phyloP scores from a whole-genome alignment of 164 flowering plant genomes.

The Houttuynia cordata region DNA sequence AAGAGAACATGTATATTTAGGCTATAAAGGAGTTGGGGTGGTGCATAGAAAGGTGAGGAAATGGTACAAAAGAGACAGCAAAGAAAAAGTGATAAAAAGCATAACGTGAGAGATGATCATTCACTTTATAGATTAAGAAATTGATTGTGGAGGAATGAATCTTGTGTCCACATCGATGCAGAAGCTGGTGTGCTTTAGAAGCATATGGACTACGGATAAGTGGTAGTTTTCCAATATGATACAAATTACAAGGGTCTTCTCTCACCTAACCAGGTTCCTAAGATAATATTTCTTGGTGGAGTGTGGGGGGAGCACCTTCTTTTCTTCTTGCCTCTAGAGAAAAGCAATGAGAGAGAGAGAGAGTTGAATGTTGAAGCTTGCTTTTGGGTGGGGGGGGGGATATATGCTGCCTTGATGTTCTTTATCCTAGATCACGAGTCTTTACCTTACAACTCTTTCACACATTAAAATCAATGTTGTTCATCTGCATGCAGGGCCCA shows the following conservation, averaged over 20 bases:
- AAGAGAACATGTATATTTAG: neutral
- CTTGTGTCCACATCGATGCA: neutral
- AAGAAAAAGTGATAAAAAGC: neutral
- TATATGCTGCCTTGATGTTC: neutral
- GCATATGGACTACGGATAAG: neutral
- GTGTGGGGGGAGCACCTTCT: neutral
- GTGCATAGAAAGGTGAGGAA: neutral
- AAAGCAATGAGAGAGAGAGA: neutral
- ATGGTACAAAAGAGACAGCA: neutral
- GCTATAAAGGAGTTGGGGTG: neutral
- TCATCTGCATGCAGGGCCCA: too few species aligned
- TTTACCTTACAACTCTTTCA: too few species aligned
- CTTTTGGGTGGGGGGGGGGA: neutral
- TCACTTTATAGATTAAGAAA: neutral
- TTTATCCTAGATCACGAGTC: too few species aligned
- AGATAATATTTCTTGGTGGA: neutral
- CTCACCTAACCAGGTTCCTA: neutral
- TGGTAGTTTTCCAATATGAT: neutral
- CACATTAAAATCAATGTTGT: too few species aligned
- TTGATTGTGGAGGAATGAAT: neutral
- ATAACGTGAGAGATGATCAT: conserved; percentile 1
- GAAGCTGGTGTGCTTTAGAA: neutral
- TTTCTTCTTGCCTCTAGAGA: neutral
- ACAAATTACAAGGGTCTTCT: neutral
- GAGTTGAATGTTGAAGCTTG: neutral